These are phyloP conservation scores for Nitzschia putrida DNA, from an alignment of 108 stramenopile species.

Conservation along the genomic window DNA sequence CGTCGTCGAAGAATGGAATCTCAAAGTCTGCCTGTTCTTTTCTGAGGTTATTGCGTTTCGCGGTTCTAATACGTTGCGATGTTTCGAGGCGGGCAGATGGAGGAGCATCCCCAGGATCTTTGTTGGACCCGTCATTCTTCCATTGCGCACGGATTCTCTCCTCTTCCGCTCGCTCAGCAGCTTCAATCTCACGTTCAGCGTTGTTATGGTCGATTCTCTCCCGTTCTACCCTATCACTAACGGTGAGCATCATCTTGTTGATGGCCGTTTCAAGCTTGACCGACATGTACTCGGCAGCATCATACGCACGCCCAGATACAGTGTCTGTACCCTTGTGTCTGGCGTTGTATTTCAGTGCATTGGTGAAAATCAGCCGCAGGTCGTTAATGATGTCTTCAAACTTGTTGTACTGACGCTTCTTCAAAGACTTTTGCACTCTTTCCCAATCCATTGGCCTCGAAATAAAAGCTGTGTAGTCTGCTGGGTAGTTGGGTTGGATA, in stretches of 20 bases:
- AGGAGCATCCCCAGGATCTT: conserved; percentile 20
- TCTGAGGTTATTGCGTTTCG: conserved; percentile 23
- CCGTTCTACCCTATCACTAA: conserved; percentile 72
- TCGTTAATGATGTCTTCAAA: conserved; percentile 72
- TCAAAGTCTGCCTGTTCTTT: conserved; percentile 75
- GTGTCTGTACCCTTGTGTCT: conserved; percentile 46
- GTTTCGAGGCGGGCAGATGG: conserved; percentile 11
- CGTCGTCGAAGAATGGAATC: conserved; percentile 83
- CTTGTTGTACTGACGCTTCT: conserved; percentile 68
- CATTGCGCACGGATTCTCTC: conserved; percentile 69
- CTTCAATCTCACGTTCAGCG: conserved; percentile 76
- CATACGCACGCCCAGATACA: conserved; percentile 70
- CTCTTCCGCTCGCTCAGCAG: conserved; percentile 70
- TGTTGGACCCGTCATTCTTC: conserved; percentile 50
- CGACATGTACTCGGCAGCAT: conserved; percentile 75
- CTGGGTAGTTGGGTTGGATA: conserved; percentile 61
- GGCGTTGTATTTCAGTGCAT: conserved; percentile 84
- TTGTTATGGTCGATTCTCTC: conserved; percentile 77
- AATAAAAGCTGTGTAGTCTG: conserved; percentile 80
- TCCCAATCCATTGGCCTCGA: conserved; percentile 87
- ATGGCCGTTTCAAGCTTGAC: conserved; percentile 77
- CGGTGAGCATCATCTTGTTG: conserved; percentile 73
- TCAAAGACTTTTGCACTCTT: conserved; percentile 58
- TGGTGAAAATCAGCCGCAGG: conserved; percentile 80
- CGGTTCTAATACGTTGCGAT: conserved; percentile 24